Evolutionary conservation across 2,329 filamentous ascomycete genomes (phyloP), one percentile per base, ranked within the genome.

Genomic region (Talaromyces sp.): DNA sequence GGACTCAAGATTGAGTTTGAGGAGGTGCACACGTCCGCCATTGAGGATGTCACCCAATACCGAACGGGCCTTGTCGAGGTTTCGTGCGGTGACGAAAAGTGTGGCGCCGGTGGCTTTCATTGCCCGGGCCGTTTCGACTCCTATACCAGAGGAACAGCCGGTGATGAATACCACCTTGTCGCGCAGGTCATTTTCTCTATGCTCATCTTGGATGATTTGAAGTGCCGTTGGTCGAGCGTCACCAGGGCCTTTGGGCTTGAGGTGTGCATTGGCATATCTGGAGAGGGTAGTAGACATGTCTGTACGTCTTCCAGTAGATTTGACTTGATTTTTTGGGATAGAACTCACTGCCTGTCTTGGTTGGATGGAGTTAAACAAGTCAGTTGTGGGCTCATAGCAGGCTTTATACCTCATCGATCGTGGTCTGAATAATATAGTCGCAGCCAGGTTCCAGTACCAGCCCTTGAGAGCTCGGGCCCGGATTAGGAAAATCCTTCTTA

Each of bases 1-100:
- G 1, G 81, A 82, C 11, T 76, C 69, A 25, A 84, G 73, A 67
- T 85, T 82, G 64, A 83, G 17, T n/a, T 58, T 27, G 11, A 64
- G 22, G 25, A 64, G 10, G 3, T 60, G 8, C 10, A 60, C 27
- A 13, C 15, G 58, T 6, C 17, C 58, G 8, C 1, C 25, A 5
- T n/a, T 3, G 17, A 60, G 58, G 40, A 45, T 2, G 1, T n/a
- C 31, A 4, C 17, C 27, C 11, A 29, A 36, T 31, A 27, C 58
- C 13, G 6, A 11, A 1, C 10, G 11, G 3, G 56, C 56, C 15
- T 59, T 59, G 7, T 59, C 36, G 6, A 59, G 6, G 22, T 59
- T 59, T 6, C 56, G 15, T 45, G 56, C 56, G 2, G 19, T 27
- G 6, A 59, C 13, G 36, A 59, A 59, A 13, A 59, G 34, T 5